A percentile compares a stretch with the other conserved stretches of the same genome.
Evolutionary conservation across 2,329 filamentous ascomycete genomes (phyloP).

Genomic region (Trichoderma hamatum): DNA sequence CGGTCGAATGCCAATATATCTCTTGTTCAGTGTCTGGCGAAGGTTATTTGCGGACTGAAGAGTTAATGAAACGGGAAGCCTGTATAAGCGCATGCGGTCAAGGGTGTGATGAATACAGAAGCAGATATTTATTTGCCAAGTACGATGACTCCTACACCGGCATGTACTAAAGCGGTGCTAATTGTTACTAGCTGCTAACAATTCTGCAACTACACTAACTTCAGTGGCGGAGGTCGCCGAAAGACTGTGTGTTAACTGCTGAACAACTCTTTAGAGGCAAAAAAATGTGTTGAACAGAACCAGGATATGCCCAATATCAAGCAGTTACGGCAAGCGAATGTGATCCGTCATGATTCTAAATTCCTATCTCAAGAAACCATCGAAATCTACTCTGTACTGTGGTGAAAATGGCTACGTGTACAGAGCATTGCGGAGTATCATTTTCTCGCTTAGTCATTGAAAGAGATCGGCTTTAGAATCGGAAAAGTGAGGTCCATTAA

Average conservation of each 20-base stretch:
- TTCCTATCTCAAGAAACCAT: background rate
- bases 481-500: background rate
- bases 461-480: background rate
- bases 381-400: background rate
- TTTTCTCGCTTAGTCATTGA: background rate
- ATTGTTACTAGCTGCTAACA: background rate
- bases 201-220: background rate
- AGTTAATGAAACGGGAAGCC: background rate
- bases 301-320: background rate
- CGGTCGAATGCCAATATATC: background rate
- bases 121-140: background rate
- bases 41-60: background rate
- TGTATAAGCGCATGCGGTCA: slow-evolving; percentile 6
- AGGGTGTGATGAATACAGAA: slow-evolving; percentile 14
- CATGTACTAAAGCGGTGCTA: background rate
- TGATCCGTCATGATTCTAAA: background rate
- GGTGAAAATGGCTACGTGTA: too few species aligned
- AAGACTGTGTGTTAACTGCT: background rate
- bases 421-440: too few species aligned
- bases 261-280: background rate
- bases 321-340: background rate
- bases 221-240: background rate
- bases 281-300: background rate
- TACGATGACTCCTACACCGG: slow-evolving; percentile 14
- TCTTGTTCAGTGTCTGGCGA: background rate